Conservation (phyloP, 306 rosid genomes). For the Begonia peltatifolia region DNA sequence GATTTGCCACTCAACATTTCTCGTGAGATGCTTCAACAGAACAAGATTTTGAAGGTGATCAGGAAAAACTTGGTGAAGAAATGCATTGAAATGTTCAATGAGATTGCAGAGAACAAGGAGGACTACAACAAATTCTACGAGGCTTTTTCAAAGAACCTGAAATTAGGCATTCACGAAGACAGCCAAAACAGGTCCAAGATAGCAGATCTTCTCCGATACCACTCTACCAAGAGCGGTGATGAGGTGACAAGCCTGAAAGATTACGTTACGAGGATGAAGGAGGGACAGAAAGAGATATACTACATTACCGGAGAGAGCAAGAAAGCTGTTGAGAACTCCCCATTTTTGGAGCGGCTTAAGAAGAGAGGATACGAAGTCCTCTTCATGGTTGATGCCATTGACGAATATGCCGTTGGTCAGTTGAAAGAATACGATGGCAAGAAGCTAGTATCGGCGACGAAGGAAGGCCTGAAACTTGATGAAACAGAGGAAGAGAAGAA, state of each 20-base stretch:
- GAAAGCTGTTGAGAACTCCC: slow-evolving; percentile 2
- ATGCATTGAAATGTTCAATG: slow-evolving; percentile 19
- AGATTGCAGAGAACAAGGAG: slow-evolving; percentile 3
- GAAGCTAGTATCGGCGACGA: slow-evolving; percentile 17
- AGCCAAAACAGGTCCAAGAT: slow-evolving; percentile 15
- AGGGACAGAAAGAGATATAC: slow-evolving; percentile 15
- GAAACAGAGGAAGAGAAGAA: slow-evolving; percentile 16
- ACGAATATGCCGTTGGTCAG: slow-evolving; percentile 15
- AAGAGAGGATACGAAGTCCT: slow-evolving; percentile 17
- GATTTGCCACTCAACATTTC: slow-evolving; percentile 27
- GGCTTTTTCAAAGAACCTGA: slow-evolving; percentile 18
- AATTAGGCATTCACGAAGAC: slow-evolving; percentile 21
- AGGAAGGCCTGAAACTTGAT: slow-evolving; percentile 20
- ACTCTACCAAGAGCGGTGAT: slow-evolving; percentile 1
- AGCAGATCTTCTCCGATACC: slow-evolving; percentile 18
- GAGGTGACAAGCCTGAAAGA: slow-evolving; percentile 23
- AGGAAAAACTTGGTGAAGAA: slow-evolving; percentile 25
- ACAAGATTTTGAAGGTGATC: slow-evolving; percentile 21
- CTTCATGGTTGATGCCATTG: slow-evolving; percentile 21
- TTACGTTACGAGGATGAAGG: slow-evolving; percentile 24
- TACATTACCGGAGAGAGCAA: slow-evolving; percentile 13
- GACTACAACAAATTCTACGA: not conserved
- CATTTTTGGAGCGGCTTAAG: slow-evolving; percentile 19
- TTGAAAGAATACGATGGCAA: slow-evolving; percentile 26
- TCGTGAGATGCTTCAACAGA: slow-evolving; percentile 19